A percentile compares a stretch with the other conserved stretches of the same genome.
Evolutionary conservation across 2,329 filamentous ascomycete genomes (phyloP).

Genomic region (Fusarium tuaranense): DNA sequence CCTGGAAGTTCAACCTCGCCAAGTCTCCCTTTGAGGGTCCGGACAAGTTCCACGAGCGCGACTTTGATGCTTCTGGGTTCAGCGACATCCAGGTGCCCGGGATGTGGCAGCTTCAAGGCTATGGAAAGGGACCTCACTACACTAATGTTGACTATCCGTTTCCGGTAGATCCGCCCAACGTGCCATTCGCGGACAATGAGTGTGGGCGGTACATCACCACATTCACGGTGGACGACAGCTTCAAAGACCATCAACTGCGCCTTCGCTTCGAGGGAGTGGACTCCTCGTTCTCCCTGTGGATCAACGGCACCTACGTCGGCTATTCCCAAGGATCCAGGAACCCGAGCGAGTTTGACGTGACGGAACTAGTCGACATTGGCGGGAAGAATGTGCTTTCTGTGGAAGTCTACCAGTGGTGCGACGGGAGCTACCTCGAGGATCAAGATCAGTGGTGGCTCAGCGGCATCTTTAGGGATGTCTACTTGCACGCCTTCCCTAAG

Average conservation of each 20-base stretch:
- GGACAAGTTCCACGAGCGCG: background rate
- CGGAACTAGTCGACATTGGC: rapidly evolving
- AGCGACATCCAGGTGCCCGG: background rate
- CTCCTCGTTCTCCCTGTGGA: background rate
- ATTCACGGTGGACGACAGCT: background rate
- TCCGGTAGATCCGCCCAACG: conserved; percentile 73
- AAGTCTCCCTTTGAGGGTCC: background rate
- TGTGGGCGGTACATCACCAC: conserved; percentile 65
- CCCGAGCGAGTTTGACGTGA: background rate
- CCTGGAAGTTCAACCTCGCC: background rate
- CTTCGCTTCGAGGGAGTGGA: background rate
- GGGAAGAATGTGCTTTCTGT: background rate
- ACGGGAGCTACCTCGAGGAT: background rate
- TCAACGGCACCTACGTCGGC: background rate
- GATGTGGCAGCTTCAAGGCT: conserved; percentile 59
- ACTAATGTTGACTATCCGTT: conserved; percentile 77
- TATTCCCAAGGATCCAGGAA: background rate
- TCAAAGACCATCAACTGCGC: background rate
- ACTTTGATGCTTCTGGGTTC: background rate
- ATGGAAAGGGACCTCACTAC: conserved; percentile 64
- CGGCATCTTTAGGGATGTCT: background rate
- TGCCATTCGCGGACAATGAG: conserved; percentile 71
- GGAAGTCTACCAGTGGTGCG: background rate
- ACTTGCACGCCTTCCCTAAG: background rate
- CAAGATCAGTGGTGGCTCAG: background rate